phyloP scores from a whole-genome alignment of 305 asterid genomes.

The Fraxinus albicans region DNA sequence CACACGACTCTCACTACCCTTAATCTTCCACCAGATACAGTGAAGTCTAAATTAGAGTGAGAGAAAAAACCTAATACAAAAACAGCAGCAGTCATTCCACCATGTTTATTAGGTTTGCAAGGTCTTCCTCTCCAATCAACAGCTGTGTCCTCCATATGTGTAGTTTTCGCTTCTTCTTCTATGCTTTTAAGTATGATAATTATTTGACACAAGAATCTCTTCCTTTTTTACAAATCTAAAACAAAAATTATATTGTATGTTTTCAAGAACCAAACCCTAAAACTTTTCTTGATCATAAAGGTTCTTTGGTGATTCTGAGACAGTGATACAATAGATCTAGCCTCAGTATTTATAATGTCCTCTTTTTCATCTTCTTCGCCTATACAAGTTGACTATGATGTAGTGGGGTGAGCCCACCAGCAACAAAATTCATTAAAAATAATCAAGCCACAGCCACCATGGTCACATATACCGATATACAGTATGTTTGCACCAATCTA shows the following conservation, averaged over 20 bases:
- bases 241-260: not conserved
- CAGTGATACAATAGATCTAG: slow-evolving; percentile 18
- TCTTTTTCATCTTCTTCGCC: slow-evolving; percentile 1
- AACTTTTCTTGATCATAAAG: slow-evolving; percentile 5
- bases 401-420: slow-evolving; percentile 36
- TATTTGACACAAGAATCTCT: slow-evolving; percentile 22
- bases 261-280: slow-evolving; percentile 5
- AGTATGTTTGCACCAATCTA: not conserved
- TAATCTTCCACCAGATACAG: not conserved
- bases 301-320: slow-evolving; percentile 20
- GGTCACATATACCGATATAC: not conserved
- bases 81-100: slow-evolving; percentile 72
- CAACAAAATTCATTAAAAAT: slow-evolving; percentile 33
- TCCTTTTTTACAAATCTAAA: slow-evolving; percentile 12
- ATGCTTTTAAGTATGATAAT: slow-evolving; percentile 3
- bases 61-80: slow-evolving; percentile 53
- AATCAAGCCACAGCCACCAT: slow-evolving; percentile 24
- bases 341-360: slow-evolving; percentile 40
- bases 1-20: not conserved
- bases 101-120: slow-evolving; percentile 56
- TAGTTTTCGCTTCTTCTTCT: not conserved
- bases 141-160: slow-evolving; percentile 18
- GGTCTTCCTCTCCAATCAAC: slow-evolving; percentile 73
- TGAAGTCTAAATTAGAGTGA: not conserved
- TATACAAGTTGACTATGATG: slow-evolving; percentile 31